A percentile compares a stretch with the other conserved stretches of the same genome.
These are phyloP conservation scores for Hypoxylon rubiginosum DNA, from an alignment of 2,329 filamentous ascomycete species.

Conservation along the genomic window DNA sequence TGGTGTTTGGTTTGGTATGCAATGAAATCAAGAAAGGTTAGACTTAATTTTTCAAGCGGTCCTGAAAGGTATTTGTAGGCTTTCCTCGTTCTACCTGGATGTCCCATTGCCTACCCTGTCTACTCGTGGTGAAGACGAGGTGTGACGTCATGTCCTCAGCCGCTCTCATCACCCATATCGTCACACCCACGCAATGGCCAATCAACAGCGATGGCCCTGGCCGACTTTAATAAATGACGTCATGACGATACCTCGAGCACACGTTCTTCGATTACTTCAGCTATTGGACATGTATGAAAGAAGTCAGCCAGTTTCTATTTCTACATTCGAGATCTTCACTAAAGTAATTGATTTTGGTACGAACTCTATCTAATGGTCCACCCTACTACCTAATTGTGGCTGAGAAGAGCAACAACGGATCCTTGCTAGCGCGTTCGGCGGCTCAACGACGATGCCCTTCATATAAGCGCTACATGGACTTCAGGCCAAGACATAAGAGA, in stretches of 20 bases:
- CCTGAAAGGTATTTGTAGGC: conserved; percentile 18
- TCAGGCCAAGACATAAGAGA: too few relatives aligned
- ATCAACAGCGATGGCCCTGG: conserved; percentile 5
- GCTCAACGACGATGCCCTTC: too few relatives aligned
- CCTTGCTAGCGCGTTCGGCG: too few relatives aligned
- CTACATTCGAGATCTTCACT: too few relatives aligned
- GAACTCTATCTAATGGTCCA: too few relatives aligned
- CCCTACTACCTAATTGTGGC: too few relatives aligned
- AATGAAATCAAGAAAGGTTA: not conserved
- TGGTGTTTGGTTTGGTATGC: too few relatives aligned
- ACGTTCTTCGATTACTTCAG: not conserved
- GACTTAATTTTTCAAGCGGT: not conserved
- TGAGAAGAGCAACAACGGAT: too few relatives aligned
- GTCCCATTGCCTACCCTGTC: not conserved
- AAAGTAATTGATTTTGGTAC: too few relatives aligned
- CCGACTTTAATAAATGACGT: conserved; percentile 23
- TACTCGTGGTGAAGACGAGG: conserved; percentile 1
- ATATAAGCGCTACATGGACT: too few relatives aligned
- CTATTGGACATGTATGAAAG: not conserved
- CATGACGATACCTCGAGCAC: not conserved
- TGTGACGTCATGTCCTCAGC: conserved; percentile 32
- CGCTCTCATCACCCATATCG: conserved; percentile 14
- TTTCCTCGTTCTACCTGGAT: not conserved
- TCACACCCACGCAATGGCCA: conserved; percentile 27
- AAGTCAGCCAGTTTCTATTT: not conserved